Conservation (phyloP, 306 rosid species). For the Corylus heterophylla region DNA sequence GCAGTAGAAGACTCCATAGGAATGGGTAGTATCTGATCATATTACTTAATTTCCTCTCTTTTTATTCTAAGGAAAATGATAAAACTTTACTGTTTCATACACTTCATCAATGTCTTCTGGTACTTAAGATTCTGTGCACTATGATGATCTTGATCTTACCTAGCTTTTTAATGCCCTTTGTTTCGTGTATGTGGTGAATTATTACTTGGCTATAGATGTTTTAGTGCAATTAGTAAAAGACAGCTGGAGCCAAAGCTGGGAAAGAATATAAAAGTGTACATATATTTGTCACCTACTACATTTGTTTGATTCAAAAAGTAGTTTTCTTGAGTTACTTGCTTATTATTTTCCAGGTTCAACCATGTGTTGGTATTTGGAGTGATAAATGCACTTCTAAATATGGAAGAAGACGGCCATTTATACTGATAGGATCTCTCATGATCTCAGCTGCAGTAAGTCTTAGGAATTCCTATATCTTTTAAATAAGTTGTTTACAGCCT, state of each 20-base stretch:
- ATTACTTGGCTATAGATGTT: not conserved
- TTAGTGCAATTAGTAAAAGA: not conserved
- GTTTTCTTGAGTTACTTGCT: not conserved
- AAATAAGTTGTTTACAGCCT: constrained; percentile 1
- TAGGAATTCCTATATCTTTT: constrained; percentile 13
- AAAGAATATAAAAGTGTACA: not conserved
- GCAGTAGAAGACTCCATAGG: not conserved
- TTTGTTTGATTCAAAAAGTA: not conserved
- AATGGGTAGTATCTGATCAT: not conserved
- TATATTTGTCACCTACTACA: constrained; percentile 4
- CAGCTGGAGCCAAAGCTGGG: constrained; percentile 3
- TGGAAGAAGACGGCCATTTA: constrained; percentile 97
- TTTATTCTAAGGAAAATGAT: not conserved
- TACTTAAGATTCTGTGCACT: not conserved
- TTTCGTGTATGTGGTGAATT: not conserved
- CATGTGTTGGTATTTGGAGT: constrained; percentile 93
- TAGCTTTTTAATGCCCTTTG: not conserved
- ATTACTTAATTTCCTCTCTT: not conserved
- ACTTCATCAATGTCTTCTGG: constrained; percentile 3
- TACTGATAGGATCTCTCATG: constrained; percentile 90
- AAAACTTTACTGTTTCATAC: not conserved
- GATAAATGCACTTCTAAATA: constrained; percentile 87
- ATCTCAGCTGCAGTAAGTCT: constrained; percentile 77
- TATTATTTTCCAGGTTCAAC: constrained; percentile 61
- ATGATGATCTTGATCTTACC: not conserved